phyloP scores from a whole-genome alignment of 2,329 filamentous ascomycete species.

The Pochonia chlamydosporia region DNA sequence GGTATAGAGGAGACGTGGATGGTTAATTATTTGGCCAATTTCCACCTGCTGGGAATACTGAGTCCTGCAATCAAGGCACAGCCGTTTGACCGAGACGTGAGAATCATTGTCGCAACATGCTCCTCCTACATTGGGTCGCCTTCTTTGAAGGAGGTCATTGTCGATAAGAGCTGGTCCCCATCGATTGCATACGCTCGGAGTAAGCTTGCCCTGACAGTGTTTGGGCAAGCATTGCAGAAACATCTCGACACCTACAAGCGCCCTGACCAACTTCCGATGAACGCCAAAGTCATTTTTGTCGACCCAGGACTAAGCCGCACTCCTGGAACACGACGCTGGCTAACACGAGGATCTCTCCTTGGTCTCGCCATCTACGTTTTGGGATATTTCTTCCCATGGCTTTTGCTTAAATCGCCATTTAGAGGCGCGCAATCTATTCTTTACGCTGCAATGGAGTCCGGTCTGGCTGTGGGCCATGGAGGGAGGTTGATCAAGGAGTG shows the following conservation, averaged over 20 bases:
- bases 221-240: constrained; percentile 87
- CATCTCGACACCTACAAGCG: constrained; percentile 80
- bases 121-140: constrained; percentile 79
- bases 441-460: constrained; percentile 76
- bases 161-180: constrained; percentile 48
- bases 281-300: constrained; percentile 75
- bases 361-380: constrained; percentile 72
- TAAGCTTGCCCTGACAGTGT: constrained; percentile 79
- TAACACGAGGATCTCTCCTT: constrained; percentile 77
- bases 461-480: constrained; percentile 57
- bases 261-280: constrained; percentile 77
- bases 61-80: constrained; percentile 86
- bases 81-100: constrained; percentile 87
- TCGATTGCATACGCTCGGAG: constrained; percentile 56
- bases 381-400: constrained; percentile 77
- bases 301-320: constrained; percentile 84
- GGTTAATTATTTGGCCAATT: constrained; percentile 92
- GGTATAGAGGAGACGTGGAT: constrained; percentile 89
- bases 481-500: constrained; percentile 86
- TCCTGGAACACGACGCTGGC: constrained; percentile 79
- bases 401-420: constrained; percentile 77
- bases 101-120: constrained; percentile 82
- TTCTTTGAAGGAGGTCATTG: constrained; percentile 50
- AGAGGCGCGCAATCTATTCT: constrained; percentile 85
- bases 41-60: constrained; percentile 86